Evolutionary conservation across 2,329 filamentous ascomycete species (phyloP), one percentile per base, ranked within the genome.

Genomic region (Cytospora chrysosperma): DNA sequence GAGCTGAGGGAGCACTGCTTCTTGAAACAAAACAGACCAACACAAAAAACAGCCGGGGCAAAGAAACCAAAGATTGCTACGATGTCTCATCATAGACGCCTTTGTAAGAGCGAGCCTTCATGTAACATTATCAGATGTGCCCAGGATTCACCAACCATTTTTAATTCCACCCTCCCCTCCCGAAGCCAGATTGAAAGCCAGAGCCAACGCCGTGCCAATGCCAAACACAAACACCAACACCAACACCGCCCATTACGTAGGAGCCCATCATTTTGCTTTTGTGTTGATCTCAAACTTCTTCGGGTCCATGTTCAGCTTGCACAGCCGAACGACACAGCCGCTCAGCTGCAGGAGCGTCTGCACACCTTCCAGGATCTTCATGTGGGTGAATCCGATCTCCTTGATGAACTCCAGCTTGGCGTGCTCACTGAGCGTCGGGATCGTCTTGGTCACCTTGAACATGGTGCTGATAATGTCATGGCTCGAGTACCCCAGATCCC

Each of bases 381-480:
- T 99, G 74, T 99, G 95, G 2, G 95, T 96, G 77, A 98, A 98
- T 59, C 95, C 95, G 76, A 99, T 99, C 78, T 97, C 95, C 79
- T 93, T 94, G 79, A 98, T 96, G 71, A 98, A 99, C 74, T 98
- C 94, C 66, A 99, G 82, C 80, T 97, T 97, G 19, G 93, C 88
- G 76, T 98, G 93, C 78, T 99, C 95, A 69, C 92, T 95, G 62
- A 99, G 80, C 1, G 90, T 92, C 2, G 92, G 91, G 65, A 98
- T 93, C 1, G 93, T 96, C 81, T 98, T 99, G 53, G 95, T 98
- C 65, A 99, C 95, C 72, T 90, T 89, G 82, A 99, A 98, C 95
- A 99, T 99, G 66, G 94, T 99, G 78, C 91, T 96, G 76, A 99
- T 96, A 70, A 99, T 97, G 76, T 99, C 95, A 79, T 99, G 94